Base-by-base conservation (phyloP, 176 grass and related monocot species). In the Cenchrus americanus region DNA sequence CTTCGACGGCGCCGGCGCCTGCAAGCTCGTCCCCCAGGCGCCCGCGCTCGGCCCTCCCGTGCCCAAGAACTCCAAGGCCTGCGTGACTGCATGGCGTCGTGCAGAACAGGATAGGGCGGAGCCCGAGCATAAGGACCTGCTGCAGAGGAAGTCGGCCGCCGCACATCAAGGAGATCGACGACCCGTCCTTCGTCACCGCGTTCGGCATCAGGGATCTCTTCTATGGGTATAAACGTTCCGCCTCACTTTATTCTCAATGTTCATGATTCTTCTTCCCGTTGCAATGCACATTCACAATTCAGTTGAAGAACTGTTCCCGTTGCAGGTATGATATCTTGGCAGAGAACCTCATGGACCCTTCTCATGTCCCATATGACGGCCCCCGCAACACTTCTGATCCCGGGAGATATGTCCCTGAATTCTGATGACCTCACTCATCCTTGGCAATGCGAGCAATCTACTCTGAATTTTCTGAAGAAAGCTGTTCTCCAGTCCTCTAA, bases 261-360 rank as follows among this genome's bases (percentile, higher is more conserved):
- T 54, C 51, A 53, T 54, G 15, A 61, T 69, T 41, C 61, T 67
- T n/a, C n/a, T n/a, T n/a, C n/a, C n/a, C n/a, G n/a, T n/a, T n/a
- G n/a, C n/a, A n/a, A n/a, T n/a, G n/a, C n/a, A n/a, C n/a, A n/a
- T n/a, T n/a, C n/a, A n/a, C 15, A 75, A 17, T 60, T 46, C 59
- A 50, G 49, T 50, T 14, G 1, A 7, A 3, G 15, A 54, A 15
- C n/a, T 54, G 52, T n/a, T 81, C 10, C 40, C 74, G 69, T 77
- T 86, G 47, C 84, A 97, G n/a, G n/a, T n/a, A n/a, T n/a, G 94
- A 97, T 80, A 57, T 97, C 51, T 51, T 97, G 84, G 75, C 73
- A 11, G 94, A 97, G 86, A 97, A 97, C 78, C 86, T 97, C 37
- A 94, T 97, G 94, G 94, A 97, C 81, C 88, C 94, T 85, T 81